A percentile compares a stretch with the other conserved stretches of the same genome.
These are phyloP conservation scores for Mycena venus DNA, from an alignment of 768 basidiomycete species.

Conservation along the genomic window DNA sequence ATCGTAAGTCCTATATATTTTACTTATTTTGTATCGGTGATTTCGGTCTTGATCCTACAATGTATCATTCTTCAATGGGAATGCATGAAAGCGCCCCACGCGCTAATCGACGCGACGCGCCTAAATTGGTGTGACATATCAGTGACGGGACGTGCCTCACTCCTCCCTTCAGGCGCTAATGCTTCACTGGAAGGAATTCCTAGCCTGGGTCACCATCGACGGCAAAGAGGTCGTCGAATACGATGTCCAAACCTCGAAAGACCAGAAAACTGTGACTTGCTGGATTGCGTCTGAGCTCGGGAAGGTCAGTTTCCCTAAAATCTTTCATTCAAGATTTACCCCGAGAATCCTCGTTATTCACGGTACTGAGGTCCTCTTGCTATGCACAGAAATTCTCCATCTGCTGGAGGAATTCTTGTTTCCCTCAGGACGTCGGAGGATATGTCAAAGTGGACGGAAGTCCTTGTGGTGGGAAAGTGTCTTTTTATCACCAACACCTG, in stretches of 20 bases:
- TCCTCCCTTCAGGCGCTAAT: too few species aligned
- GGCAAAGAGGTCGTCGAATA: constrained; percentile 29
- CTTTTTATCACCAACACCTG: background rate
- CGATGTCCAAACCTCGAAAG: constrained; percentile 15
- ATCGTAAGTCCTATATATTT: too few species aligned
- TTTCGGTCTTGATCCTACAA: too few species aligned
- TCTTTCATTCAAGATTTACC: too few species aligned
- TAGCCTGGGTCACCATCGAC: constrained; percentile 33
- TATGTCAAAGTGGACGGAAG: constrained; percentile 21
- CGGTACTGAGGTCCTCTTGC: too few species aligned
- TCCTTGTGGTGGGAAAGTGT: background rate
- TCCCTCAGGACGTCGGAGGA: background rate
- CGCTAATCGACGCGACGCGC: too few species aligned
- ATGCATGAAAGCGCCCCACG: too few species aligned
- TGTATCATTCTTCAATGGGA: too few species aligned
- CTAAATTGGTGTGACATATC: too few species aligned
- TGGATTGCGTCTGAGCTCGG: constrained; percentile 43
- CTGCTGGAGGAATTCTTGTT: constrained; percentile 30
- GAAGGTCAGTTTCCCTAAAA: constrained; percentile 19
- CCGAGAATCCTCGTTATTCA: too few species aligned
- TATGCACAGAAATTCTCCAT: constrained; percentile 20
- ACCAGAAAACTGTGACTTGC: constrained; percentile 29
- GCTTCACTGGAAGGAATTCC: constrained; percentile 11
- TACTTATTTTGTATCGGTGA: too few species aligned
- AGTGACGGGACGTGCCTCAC: too few species aligned